Evolutionary conservation across 2,329 filamentous ascomycete species (phyloP).

Genomic region (Sarocladium brachiariae): DNA sequence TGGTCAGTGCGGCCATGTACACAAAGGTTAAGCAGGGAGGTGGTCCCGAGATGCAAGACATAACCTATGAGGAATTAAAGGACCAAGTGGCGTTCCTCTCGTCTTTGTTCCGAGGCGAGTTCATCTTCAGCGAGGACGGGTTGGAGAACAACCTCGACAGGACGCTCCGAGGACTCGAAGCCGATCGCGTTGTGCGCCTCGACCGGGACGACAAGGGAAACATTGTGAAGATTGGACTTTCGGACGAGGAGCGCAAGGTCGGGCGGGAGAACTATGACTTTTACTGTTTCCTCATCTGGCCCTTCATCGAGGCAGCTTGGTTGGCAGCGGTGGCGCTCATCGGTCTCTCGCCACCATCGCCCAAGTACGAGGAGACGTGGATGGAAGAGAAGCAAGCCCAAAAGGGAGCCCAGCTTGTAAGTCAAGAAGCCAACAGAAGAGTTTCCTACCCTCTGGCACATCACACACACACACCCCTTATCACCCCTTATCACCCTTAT

Average conservation of each 20-base stretch:
- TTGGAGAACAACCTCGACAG: conserved; percentile 72
- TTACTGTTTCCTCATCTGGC: conserved; percentile 98
- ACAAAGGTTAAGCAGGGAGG: conserved; percentile 85
- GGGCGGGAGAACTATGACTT: conserved; percentile 97
- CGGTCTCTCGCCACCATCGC: conserved; percentile 69
- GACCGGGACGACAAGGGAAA: conserved; percentile 48
- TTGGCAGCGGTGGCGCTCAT: conserved; percentile 82
- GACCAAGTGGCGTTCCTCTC: conserved; percentile 85
- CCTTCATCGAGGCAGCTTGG: conserved; percentile 93
- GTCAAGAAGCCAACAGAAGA: conserved; percentile 19
- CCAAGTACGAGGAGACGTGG: conserved; percentile 61
- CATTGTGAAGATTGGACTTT: conserved; percentile 65
- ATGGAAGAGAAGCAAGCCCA: conserved; percentile 72
- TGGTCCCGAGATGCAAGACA: conserved; percentile 72
- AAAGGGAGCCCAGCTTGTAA: conserved; percentile 71
- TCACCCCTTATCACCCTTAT: too few species aligned
- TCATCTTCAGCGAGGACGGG: conserved; percentile 90
- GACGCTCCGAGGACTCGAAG: conserved; percentile 70
- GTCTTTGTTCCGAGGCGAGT: conserved; percentile 89
- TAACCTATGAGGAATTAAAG: conserved; percentile 64
- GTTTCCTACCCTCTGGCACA: too few species aligned
- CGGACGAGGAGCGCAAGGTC: conserved; percentile 64
- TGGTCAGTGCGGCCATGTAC: conserved; percentile 88
- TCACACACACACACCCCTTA: too few species aligned
- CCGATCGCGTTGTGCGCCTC: conserved; percentile 68